These are phyloP conservation scores for Paramarasmius palmivorus DNA, from an alignment of 1,284 basidiomycete species.

Conservation along the genomic window DNA sequence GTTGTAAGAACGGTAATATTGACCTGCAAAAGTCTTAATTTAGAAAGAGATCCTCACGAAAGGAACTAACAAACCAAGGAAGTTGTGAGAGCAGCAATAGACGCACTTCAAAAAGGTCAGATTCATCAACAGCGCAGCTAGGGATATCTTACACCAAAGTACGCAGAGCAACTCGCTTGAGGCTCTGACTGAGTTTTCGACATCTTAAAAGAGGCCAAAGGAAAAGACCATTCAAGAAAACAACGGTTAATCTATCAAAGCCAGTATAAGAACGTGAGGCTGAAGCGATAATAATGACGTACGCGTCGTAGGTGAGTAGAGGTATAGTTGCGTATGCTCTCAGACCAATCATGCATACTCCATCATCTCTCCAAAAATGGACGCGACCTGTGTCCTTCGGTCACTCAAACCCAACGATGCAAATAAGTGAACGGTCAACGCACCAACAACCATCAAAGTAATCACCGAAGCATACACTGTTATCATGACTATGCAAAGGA, in stretches of 20 bases:
- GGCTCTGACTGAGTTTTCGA: conserved; percentile 29
- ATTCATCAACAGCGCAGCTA: background rate
- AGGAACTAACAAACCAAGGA: conserved; percentile 21
- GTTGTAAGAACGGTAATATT: conserved; percentile 34
- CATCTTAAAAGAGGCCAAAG: conserved; percentile 39
- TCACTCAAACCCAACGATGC: background rate
- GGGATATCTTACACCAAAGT: conserved; percentile 30
- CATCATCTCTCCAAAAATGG: conserved; percentile 31
- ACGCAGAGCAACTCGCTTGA: conserved; percentile 34
- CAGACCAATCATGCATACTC: conserved; percentile 46
- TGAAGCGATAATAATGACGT: background rate
- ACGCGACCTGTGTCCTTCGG: conserved; percentile 30
- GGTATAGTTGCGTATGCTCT: conserved; percentile 18
- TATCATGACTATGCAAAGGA: conserved; percentile 29
- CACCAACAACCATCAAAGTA: conserved; percentile 31
- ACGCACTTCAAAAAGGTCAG: conserved; percentile 27
- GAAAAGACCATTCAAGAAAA: conserved; percentile 44
- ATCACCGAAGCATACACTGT: conserved; percentile 31
- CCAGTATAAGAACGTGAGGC: background rate
- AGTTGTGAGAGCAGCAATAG: conserved; percentile 38
- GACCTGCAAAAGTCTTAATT: background rate
- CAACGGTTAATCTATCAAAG: conserved; percentile 31
- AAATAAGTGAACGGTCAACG: conserved; percentile 5
- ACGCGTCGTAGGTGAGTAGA: conserved; percentile 14
- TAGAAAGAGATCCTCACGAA: conserved; percentile 7